Evolutionary conservation across 768 basidiomycete genomes (phyloP), one percentile per base, ranked within the genome.

Genomic region (Xerocomellus amylosporus): DNA sequence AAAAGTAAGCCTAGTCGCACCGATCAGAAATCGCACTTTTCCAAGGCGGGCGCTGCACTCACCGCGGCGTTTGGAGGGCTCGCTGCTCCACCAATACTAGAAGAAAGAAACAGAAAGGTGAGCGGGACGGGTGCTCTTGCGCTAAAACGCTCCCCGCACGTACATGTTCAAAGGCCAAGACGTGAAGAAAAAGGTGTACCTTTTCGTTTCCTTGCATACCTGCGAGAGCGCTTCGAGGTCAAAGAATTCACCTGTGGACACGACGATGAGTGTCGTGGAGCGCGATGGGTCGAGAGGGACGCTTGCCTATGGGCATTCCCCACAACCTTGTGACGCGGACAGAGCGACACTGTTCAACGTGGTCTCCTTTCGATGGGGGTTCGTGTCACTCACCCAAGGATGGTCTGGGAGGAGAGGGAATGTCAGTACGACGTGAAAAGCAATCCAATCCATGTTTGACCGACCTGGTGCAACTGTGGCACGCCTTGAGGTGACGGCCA

Each of bases 131-230:
- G 26, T 5, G n/a, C 3, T 8, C 13, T 1, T 3, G 8, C 30
- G 8, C n/a, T 9, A 2, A 19, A 38, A 15, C 9, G 4, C 6
- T 19, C 0, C 14, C 7, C 9, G 13, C 22, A 69, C 83, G 61
- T 59, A 86, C 85, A 88, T 81, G 65, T 86, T 80, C 57, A 90
- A 72, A 1, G 87, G 86, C 85, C 84, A 87, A 3, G 85, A 87
- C 1, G 85, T 78, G 71, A 88, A 87, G 77, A 88, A 88, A 68
- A 90, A 87, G 10, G 83, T 84, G 65, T 86, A 88, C 60, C 85
- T 71, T 5, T 79, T 77, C 2, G 79, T 80, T 56, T 79, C 78
- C 5, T 77, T 77, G 62, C 84, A 88, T 8, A 73, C 70, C 54
- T 78, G 69, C 12, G 84, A 78, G 3, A 88, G 73, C 53, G 77